Evolutionary conservation across 805 yeast genomes (phyloP).

Genomic region (Metschnikowia santaceciliae): DNA sequence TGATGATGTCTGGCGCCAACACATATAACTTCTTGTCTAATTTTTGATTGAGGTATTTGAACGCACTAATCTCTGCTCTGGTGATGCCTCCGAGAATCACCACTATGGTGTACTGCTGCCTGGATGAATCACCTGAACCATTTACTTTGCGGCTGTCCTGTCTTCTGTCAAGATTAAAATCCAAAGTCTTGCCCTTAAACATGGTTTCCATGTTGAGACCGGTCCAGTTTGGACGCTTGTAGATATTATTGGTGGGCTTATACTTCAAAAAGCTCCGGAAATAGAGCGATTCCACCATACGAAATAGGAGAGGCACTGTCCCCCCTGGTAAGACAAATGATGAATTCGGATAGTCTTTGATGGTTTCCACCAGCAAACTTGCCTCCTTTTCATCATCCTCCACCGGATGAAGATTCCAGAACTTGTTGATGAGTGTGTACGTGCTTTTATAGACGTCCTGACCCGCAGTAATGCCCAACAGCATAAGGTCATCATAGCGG

Average conservation of each 20-base stretch:
- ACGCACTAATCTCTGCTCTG: constrained; percentile 73
- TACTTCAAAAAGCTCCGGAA: constrained; percentile 48
- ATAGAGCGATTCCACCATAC: constrained; percentile 69
- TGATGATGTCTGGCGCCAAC: constrained; percentile 43
- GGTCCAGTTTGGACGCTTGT: constrained; percentile 43
- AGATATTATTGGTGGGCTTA: constrained; percentile 34
- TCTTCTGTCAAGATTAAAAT: constrained; percentile 31
- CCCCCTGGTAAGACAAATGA: constrained; percentile 75
- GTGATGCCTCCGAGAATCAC: constrained; percentile 83
- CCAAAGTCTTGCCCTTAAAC: constrained; percentile 40
- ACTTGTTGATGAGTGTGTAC: constrained; percentile 36
- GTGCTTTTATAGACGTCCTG: constrained; percentile 27
- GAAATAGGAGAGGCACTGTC: constrained; percentile 63
- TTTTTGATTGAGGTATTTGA: constrained; percentile 55
- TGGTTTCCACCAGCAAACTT: constrained; percentile 9
- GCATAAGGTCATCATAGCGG: constrained; percentile 15
- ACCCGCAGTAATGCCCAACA: constrained; percentile 31
- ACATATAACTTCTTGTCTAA: constrained; percentile 39
- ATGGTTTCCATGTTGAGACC: constrained; percentile 36
- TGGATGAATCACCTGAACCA: background rate
- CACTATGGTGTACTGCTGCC: constrained; percentile 37
- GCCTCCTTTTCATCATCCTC: constrained; percentile 21
- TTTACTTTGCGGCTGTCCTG: constrained; percentile 18
- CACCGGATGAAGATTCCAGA: constrained; percentile 48
- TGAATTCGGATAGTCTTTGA: constrained; percentile 40